Conservation (phyloP, 2,329 filamentous ascomycete genomes). For the Lasiodiplodia gonubiensis region DNA sequence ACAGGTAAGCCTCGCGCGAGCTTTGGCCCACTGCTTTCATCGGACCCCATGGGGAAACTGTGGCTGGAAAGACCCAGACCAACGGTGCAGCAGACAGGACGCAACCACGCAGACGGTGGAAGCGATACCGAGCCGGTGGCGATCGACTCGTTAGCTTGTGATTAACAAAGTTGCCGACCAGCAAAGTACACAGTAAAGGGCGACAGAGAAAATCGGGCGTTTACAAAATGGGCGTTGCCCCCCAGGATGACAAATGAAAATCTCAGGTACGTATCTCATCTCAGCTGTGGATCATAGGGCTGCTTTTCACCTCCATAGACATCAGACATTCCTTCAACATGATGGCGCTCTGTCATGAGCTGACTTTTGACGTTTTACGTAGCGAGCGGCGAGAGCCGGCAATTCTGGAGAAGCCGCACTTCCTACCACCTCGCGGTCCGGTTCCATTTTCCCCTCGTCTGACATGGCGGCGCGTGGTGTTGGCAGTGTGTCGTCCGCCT, state of each 20-base stretch:
- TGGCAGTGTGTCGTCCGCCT: neutral
- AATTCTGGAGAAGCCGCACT: constrained; percentile 3
- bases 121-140: constrained; percentile 1
- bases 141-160: neutral
- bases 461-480: neutral
- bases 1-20: neutral
- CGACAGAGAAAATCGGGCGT: neutral
- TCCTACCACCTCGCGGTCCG: neutral
- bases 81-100: neutral
- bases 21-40: neutral
- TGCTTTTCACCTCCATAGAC: neutral
- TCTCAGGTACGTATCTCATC: neutral
- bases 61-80: constrained; percentile 8
- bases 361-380: neutral
- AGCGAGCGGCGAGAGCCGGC: neutral
- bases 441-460: neutral
- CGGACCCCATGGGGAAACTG: constrained; percentile 14
- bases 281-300: neutral
- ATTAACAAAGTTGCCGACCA: neutral
- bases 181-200: neutral
- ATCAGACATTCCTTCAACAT: neutral
- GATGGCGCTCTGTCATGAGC: neutral
- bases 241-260: neutral
- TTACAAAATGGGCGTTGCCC: neutral
- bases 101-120: neutral